These are phyloP conservation scores for Phoma sp. DNA, from an alignment of 2,329 filamentous ascomycete genomes.

Conservation along the genomic window DNA sequence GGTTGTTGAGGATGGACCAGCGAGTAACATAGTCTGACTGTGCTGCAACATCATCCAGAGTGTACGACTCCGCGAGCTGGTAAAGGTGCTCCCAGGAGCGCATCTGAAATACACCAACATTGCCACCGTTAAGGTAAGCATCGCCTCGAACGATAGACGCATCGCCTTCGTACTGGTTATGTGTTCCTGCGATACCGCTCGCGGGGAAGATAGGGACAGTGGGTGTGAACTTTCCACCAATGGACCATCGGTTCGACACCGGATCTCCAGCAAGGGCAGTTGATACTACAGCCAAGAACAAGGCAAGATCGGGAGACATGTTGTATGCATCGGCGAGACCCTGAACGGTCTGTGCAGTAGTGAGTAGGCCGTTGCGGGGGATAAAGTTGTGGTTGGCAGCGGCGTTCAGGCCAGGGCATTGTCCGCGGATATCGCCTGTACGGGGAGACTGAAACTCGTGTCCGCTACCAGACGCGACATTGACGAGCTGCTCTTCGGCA, in stretches of 20 bases:
- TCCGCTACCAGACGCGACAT: conserved; percentile 14
- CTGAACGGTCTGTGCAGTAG: conserved; percentile 16
- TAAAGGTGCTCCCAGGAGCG: conserved; percentile 22
- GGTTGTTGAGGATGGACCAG: conserved; percentile 25
- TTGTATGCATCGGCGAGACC: conserved; percentile 24
- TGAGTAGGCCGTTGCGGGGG: conserved; percentile 36
- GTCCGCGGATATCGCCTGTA: conserved; percentile 26
- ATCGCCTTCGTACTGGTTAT: conserved; percentile 27
- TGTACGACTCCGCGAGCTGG: conserved; percentile 18
- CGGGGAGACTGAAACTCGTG: conserved; percentile 13
- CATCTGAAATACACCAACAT: conserved; percentile 25
- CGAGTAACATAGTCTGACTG: conserved; percentile 24
- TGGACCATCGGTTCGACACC: conserved; percentile 19
- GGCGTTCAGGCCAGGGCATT: conserved; percentile 41
- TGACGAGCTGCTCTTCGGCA: conserved; percentile 16
- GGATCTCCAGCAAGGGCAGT: conserved; percentile 23
- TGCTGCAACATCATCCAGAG: conserved; percentile 20
- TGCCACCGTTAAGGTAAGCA: conserved; percentile 24
- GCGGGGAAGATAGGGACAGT: conserved; percentile 23
- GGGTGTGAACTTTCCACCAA: conserved; percentile 21
- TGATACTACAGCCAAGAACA: conserved; percentile 21
- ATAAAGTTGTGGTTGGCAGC: conserved; percentile 42
- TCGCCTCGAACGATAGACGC: conserved; percentile 27
- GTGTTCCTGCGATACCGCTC: conserved; percentile 21
- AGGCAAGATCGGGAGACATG: conserved; percentile 21